Base-by-base conservation (phyloP, 805 yeast species). In the Clavispora vitiphila region DNA sequence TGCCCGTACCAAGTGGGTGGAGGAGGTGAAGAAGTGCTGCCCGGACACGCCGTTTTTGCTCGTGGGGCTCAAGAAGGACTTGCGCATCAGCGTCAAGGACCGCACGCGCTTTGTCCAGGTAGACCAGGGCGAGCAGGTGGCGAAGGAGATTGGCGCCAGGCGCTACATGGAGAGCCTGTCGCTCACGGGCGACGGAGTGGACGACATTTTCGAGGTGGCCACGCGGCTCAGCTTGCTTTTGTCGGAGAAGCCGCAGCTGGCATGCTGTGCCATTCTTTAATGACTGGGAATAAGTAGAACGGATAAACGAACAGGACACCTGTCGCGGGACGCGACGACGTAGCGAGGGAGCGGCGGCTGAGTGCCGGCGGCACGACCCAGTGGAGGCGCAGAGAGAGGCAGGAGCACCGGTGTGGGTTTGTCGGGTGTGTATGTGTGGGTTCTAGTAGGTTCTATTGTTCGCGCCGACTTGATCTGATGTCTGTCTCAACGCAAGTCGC, bases 151-250 rank as follows among this genome's bases (percentile, higher is more conserved):
- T 30, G 95, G 95, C 4, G 96, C 96, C 1, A 80, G 83, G 48
- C 75, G 71, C 47, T 90, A 86, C 58, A 64, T 90, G 57, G 96
- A 90, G 56, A 87, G 96, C 57, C 85, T 95, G 37, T 88, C 97
- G 1, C 67, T 90, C 50, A 86, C 96, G 2, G 97, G 97, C 4
- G 96, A 87, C 58, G 95, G 95, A 10, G 97, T 90, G 18, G 96
- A 89, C 61, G 95, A 86, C 57, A 90, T 90, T 2, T 89, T 90
- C 60, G 97, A 90, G 63, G 78, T 80, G 38, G 96, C 97, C 12
- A 86, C 96, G 1, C 72, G 97, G 51, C 81, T 90, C 3, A 83
- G 93, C 56, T 65, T 88, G 42, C 63, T 88, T 26, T 57, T 58
- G 23, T 38, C 53, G 15, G 64, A 62, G 26, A 59, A 58, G 35